phyloP scores from a whole-genome alignment of 1,284 basidiomycete species.

The Phellopilus nigrolimitatus region DNA sequence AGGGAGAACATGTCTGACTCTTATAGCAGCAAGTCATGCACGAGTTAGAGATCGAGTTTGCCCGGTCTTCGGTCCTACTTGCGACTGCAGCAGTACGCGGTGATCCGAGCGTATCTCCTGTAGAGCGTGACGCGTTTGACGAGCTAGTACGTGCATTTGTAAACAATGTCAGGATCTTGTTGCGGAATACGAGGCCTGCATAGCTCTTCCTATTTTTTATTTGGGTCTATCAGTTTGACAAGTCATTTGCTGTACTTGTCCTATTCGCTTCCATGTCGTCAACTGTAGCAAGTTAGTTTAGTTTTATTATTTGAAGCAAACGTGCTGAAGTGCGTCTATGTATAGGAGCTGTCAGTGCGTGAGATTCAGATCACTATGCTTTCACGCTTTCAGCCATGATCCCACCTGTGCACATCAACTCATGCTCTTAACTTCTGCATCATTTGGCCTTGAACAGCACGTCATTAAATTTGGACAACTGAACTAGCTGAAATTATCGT shows the following conservation, averaged over 20 bases:
- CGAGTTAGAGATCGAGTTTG: slow-evolving; percentile 70
- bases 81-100: slow-evolving; percentile 54
- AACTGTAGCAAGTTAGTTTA: no score
- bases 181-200: slow-evolving; percentile 49
- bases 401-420: no score
- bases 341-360: no score
- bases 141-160: slow-evolving; percentile 80
- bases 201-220: not conserved
- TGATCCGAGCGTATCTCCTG: slow-evolving; percentile 50
- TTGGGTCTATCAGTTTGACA: not conserved
- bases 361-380: no score
- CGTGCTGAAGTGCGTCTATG: no score
- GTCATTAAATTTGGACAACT: no score
- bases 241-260: not conserved
- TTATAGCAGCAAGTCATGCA: slow-evolving; percentile 58
- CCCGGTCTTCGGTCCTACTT: slow-evolving; percentile 55
- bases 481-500: no score
- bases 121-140: slow-evolving; percentile 69
- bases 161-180: slow-evolving; percentile 72
- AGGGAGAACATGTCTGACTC: not conserved
- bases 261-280: no score
- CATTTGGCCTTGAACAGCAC: no score
- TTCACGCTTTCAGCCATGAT: no score
- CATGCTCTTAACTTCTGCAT: no score
- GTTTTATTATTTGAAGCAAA: no score